Percentiles rank a stretch among this genome's conserved stretches.
phyloP scores from a whole-genome alignment of 2,329 filamentous ascomycete species.

The Alternaria sp. region DNA sequence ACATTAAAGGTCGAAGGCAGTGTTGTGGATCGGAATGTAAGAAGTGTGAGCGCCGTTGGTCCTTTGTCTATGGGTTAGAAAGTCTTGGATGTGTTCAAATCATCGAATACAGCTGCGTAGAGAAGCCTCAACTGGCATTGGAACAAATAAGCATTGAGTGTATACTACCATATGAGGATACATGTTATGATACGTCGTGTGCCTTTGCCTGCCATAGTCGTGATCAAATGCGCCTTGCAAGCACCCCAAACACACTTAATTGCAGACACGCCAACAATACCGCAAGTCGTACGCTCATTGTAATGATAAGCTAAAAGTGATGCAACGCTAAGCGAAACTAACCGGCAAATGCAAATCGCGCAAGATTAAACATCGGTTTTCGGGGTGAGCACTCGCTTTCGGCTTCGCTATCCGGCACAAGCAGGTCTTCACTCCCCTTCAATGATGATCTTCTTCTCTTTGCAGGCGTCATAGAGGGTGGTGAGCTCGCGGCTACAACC shows the following conservation, averaged over 20 bases:
- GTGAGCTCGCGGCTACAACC: slow-evolving; percentile 44
- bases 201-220: neutral
- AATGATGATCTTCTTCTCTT: slow-evolving; percentile 34
- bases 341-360: slow-evolving; percentile 51
- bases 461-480: slow-evolving; percentile 31
- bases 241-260: slow-evolving; percentile 4
- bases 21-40: neutral
- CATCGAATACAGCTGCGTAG: neutral
- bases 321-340: slow-evolving; percentile 22
- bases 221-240: slow-evolving; percentile 2
- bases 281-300: slow-evolving; percentile 11
- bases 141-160: slow-evolving; percentile 24
- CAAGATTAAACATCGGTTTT: slow-evolving; percentile 51
- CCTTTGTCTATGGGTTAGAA: neutral
- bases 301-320: slow-evolving; percentile 18
- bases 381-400: slow-evolving; percentile 49
- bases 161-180: slow-evolving; percentile 25
- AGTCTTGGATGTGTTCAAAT: neutral
- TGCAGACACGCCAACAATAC: slow-evolving; percentile 13
- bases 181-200: slow-evolving; percentile 11
- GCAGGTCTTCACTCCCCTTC: slow-evolving; percentile 58
- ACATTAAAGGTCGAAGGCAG: neutral
- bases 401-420: slow-evolving; percentile 57
- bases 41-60: neutral
- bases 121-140: neutral